Base-by-base conservation (phyloP, 352 stramenopile species). In the Pythium brachiatum region DNA sequence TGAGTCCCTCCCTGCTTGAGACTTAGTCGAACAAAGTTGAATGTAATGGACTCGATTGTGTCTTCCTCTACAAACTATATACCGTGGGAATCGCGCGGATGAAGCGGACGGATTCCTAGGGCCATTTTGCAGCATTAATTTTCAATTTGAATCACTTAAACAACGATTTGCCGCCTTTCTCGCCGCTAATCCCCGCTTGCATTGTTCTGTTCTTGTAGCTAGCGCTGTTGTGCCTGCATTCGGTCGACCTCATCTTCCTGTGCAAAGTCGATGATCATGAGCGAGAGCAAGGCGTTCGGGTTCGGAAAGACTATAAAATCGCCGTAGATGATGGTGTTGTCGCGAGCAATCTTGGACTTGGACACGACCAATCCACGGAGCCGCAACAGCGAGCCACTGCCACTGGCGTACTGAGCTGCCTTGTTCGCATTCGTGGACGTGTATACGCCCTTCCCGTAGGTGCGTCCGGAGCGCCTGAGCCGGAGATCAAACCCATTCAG, bases 401-500 rank as follows among this genome's bases (percentile, higher is more conserved):
- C 25, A 3, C 32, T 1, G 13, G 54, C n/a, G 55, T 64, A 69
- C 0, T 29, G 1, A 3, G 48, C 4, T 8, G 54, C 32, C 12
- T 15, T 41, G n/a, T 16, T 26, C 7, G 27, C 5, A 29, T 53
- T 23, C 6, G 46, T 26, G 0, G 62, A 41, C 16, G 62, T 38
- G 20, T 70, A 70, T 7, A 70, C 57, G 16, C 63, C 63, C 20
- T 65, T 1, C 8, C 63, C 63, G 2, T 23, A 15, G 4, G 56
- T 38, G 23, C 63, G 55, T 2, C 56, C 57, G 18, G 20, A 2
- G 2, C 54, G n/a, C 15, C 39, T n/a, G 16, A 66, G 48, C 2
- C n/a, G 50, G 1, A 64, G 26, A 47, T 70, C 58, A 52, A 70
- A 70, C 1, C 63, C 63, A 23, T 53, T 51, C 18, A 60, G 12